Conservation (phyloP, 768 basidiomycete species). For the Solioccasus polychromus region DNA sequence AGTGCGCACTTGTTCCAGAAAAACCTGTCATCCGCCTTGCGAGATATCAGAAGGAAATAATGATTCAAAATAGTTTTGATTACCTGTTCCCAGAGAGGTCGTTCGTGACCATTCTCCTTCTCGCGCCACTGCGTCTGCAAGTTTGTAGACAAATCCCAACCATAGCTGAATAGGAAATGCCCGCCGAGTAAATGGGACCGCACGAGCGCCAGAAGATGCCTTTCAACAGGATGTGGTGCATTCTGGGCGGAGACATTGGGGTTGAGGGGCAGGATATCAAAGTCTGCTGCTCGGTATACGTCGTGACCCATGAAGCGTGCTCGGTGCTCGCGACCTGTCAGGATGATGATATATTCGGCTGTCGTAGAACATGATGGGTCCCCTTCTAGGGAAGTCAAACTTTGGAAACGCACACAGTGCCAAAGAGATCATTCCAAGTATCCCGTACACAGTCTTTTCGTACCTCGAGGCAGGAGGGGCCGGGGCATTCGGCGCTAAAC, state of each 20-base stretch:
- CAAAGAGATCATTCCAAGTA: constrained; percentile 73
- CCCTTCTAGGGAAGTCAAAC: neutral
- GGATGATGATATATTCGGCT: constrained; percentile 93
- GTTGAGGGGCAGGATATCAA: constrained; percentile 85
- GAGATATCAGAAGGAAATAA: constrained; percentile 9
- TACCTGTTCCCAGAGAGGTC: constrained; percentile 77
- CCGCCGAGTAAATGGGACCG: constrained; percentile 79
- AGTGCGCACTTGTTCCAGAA: constrained; percentile 83
- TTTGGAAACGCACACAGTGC: constrained; percentile 57
- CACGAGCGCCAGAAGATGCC: constrained; percentile 81
- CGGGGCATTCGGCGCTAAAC: constrained; percentile 50
- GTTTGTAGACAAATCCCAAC: constrained; percentile 83
- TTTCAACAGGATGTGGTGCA: constrained; percentile 83
- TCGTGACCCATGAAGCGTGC: constrained; percentile 82
- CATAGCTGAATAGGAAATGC: constrained; percentile 88
- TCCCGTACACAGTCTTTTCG: constrained; percentile 68
- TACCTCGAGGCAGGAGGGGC: constrained; percentile 58
- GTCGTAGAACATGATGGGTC: constrained; percentile 1
- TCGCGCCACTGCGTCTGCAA: constrained; percentile 78
- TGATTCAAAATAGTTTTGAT: constrained; percentile 23
- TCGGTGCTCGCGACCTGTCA: constrained; percentile 78
- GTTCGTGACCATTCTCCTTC: constrained; percentile 48
- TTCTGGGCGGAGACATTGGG: constrained; percentile 62
- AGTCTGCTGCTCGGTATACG: constrained; percentile 86
- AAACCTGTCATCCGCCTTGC: constrained; percentile 89